A percentile compares a stretch with the other conserved stretches of the same genome.
Evolutionary conservation across 768 basidiomycete genomes (phyloP).

Genomic region (Lactifluus pinguis): DNA sequence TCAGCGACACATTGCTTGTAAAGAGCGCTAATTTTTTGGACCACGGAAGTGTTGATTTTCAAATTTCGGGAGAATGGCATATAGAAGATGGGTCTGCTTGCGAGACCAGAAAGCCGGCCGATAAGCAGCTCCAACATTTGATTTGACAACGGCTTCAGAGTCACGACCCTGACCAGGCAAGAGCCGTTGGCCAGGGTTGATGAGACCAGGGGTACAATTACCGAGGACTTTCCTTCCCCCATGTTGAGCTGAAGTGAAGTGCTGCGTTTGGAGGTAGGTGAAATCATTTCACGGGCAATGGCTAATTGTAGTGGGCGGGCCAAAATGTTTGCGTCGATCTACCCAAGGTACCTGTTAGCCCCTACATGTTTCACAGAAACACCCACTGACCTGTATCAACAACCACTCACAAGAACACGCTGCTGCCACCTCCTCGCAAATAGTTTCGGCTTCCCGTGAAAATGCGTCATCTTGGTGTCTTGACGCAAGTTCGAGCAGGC

Average conservation of each 20-base stretch:
- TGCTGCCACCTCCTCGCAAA: too few relatives aligned
- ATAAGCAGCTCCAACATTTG: slow-evolving; percentile 43
- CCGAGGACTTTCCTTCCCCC: slow-evolving; percentile 30
- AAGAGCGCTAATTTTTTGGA: slow-evolving; percentile 24
- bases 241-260: slow-evolving; percentile 33
- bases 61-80: slow-evolving; percentile 41
- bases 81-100: slow-evolving; percentile 38
- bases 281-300: slow-evolving; percentile 40
- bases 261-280: slow-evolving; percentile 29
- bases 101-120: slow-evolving; percentile 35
- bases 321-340: slow-evolving; percentile 40
- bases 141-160: slow-evolving; percentile 27
- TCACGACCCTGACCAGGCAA: slow-evolving; percentile 30
- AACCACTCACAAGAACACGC: neutral
- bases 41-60: slow-evolving; percentile 16
- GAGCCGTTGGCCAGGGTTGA: slow-evolving; percentile 34
- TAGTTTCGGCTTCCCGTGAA: too few relatives aligned
- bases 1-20: slow-evolving; percentile 31
- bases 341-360: too few relatives aligned
- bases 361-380: too few relatives aligned
- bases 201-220: slow-evolving; percentile 41
- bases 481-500: too few relatives aligned
- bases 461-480: too few relatives aligned
- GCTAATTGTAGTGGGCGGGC: slow-evolving; percentile 34
- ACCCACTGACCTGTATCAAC: slow-evolving; percentile 2